These are phyloP conservation scores for Eimeria tenella DNA, from an alignment of 169 alveolate species.

Conservation along the genomic window DNA sequence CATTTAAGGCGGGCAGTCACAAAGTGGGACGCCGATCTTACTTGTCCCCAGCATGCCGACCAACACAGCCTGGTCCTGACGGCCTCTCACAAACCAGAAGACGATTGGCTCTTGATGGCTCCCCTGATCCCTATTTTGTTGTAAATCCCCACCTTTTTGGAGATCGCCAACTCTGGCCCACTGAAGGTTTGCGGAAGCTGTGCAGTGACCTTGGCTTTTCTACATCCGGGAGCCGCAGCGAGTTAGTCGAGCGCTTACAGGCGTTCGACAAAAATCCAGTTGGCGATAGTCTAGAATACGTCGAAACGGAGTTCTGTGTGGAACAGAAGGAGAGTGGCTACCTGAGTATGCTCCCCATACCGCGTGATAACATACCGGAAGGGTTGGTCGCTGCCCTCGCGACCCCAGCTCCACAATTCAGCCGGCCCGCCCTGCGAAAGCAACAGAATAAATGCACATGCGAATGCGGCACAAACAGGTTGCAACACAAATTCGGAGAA, in stretches of 20 bases:
- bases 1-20: not conserved
- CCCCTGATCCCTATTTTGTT: slow-evolving; percentile 38
- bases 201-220: slow-evolving; percentile 31
- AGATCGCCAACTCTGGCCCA: slow-evolving; percentile 43
- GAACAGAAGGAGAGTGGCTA: not conserved
- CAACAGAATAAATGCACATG: not conserved
- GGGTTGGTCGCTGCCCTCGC: not conserved
- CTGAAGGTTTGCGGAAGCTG: not conserved
- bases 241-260: slow-evolving; percentile 8
- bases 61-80: not conserved
- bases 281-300: not conserved
- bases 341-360: not conserved
- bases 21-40: not conserved
- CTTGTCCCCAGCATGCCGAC: not conserved
- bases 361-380: not conserved
- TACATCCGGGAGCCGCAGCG: not conserved
- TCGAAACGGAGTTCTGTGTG: not conserved
- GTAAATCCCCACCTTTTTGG: slow-evolving; percentile 52
- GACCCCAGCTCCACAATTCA: not conserved
- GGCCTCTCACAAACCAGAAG: not conserved
- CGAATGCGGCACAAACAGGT: not conserved
- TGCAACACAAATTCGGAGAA: too few species aligned
- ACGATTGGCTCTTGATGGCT: not conserved
- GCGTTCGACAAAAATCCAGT: not conserved
- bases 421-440: not conserved